Evolutionary conservation across 2,329 filamentous ascomycete genomes (phyloP), one percentile per base, ranked within the genome.

Genomic region (Talaromyces atroroseus): DNA sequence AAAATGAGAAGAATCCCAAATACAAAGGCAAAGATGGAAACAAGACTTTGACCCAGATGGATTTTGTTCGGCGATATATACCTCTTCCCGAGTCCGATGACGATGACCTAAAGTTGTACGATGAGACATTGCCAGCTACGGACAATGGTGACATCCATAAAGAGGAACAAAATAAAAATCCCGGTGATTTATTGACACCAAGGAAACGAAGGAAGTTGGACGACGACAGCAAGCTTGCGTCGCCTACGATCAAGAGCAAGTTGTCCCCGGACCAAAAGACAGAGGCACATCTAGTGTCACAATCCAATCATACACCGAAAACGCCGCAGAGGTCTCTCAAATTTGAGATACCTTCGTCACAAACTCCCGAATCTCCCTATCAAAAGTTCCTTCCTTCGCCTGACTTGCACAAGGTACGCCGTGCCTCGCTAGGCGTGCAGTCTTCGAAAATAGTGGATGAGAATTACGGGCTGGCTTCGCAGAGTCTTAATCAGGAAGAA

Each of bases 31-130:
- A 61, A 18, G 63, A 67, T 48, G 60, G 62, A 18, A 64, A 73
- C 52, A 73, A 74, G 46, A 74, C 72, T 0, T 64, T 74, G n/a
- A 74, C 72, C 2, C 72, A 74, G 60, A 74, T 74, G 71, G 67
- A 73, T 53, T 74, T 71, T 60, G 71, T 74, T 34, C 66, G 66
- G 34, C 69, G 68, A 4, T 69, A 66, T 46, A 60, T 72, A 56
- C 65, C 65, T 21, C 65, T 71, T 47, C 66, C 68, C 2, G 49
- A 52, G 40, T 64, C 68, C 3, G 68, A 72, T 42, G 70, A 72
- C 23, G 71, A 65, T n/a, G 46, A 58, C 24, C 8, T 58, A 14
- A 45, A 50, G 24, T 32, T 45, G 12, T 54, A 58, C 5, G 46
- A 54, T 7, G 29, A 46, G 5, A 32, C 21, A 53, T 16, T 29